These are phyloP conservation scores for Rehmannia glutinosa DNA, from an alignment of 257 asterid genomes.

Conservation along the genomic window DNA sequence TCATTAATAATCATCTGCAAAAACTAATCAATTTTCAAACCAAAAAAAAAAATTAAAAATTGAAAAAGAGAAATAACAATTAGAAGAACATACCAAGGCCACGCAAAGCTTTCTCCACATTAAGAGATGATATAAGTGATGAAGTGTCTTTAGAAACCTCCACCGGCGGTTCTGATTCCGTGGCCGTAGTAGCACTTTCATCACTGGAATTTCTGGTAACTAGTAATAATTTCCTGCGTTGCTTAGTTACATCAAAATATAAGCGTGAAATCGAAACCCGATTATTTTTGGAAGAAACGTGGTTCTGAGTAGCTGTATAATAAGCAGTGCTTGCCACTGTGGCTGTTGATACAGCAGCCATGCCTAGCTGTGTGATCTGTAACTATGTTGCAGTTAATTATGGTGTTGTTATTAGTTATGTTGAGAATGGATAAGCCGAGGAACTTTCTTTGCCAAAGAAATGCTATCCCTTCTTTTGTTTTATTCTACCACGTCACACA, in stretches of 20 bases:
- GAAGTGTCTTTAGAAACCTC: conserved; percentile 45
- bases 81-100: conserved; percentile 50
- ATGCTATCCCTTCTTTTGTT: conserved; percentile 22
- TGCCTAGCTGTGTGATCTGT: neutral
- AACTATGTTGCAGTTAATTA: neutral
- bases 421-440: conserved; percentile 7
- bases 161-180: conserved; percentile 26
- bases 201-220: conserved; percentile 28
- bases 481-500: conserved; percentile 1
- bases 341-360: conserved; percentile 41
- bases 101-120: conserved; percentile 74
- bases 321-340: conserved; percentile 21
- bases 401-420: neutral
- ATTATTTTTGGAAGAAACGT: neutral
- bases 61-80: neutral
- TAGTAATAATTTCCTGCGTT: neutral
- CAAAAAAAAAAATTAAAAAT: neutral
- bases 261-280: neutral
- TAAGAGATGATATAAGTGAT: conserved; percentile 69
- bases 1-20: conserved; percentile 9
- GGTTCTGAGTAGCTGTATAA: conserved; percentile 18
- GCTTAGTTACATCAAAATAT: neutral
- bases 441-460: conserved; percentile 23
- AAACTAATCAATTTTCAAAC: neutral
- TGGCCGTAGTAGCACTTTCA: conserved; percentile 21